Base-by-base conservation (phyloP, 192 early-diverging fungal genomes). In the Backusella circina region DNA sequence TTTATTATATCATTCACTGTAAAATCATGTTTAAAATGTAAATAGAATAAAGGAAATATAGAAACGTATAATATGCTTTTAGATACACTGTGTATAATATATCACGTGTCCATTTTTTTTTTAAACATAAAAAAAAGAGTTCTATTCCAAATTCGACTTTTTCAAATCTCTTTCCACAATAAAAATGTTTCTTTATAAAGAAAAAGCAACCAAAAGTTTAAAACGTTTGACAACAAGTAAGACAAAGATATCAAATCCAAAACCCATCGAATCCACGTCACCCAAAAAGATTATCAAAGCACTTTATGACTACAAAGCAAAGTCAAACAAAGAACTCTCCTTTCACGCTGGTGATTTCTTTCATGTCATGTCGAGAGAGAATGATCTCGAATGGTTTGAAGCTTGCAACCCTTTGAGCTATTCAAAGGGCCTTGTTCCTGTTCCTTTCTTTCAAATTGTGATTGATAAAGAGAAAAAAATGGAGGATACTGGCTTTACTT, bases 221-320 rank as follows among this genome's bases (percentile, higher is more conserved):
- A 36, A 38, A 16, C 36, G 68, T 5, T 30, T 70, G 15, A 70
- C 68, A 15, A 26, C 23, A 47, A 47, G 44, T 10, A 70, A 70
- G 47, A 21, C 37, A 21, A 70, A 70, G 26, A 70, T 70, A 28
- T 70, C 68, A 15, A 70, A 36, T 8, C 68, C 68, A 28, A 8
- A 23, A 15, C 21, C 68, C 4, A 21, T 35, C 3, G 35, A 65
- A 44, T 51, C 76, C 16, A 75, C 70, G 8, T 65, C 74, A 28
- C 92, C 92, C 18, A 92, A 91, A 76, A 90, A 90, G 72, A 90
- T 94, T 71, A 91, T 94, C 76, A 91, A 89, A 74, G 90, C 92
- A 26, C 77, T 90, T n/a, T 89, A 87, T 72, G 87, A 89, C 85
- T 92, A 94, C 71, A 78, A 84, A 10, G 89, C 89, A n/a, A 77